Evolutionary conservation across 2,329 filamentous ascomycete species (phyloP), one percentile per base, ranked within the genome.

Genomic region (Venturia pyrina): DNA sequence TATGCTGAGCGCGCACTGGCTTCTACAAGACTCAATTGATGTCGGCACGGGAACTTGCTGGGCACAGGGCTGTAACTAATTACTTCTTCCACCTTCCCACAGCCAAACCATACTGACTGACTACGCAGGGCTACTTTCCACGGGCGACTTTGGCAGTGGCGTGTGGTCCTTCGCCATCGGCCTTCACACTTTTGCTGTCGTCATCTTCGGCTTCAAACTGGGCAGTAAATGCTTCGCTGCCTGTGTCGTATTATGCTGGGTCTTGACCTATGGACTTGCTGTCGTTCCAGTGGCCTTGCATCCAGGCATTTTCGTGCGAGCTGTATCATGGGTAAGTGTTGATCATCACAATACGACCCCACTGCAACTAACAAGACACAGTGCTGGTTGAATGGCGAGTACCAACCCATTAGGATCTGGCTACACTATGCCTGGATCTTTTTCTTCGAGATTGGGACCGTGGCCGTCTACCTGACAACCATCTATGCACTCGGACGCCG

Each of bases 361-460:
- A 65, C 37, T 43, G 28, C 19, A 21, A 24, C 53, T 66, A 40
- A 8, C 40, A 64, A 68, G 67, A 65, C 32, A 34, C 62, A 78
- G 85, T 89, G 87, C 73, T 89, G 87, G 87, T 82, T 89, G 66
- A 84, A 84, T 66, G 75, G 78, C 3, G 75, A 80, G 19, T 84
- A 83, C 69, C 78, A 81, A 53, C 72, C 76, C 1, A 78, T 87
- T 8, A 84, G 87, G 53, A 77, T 89, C 0, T 80, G 81, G 68
- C 80, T 85, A 0, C 87, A 89, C 70, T 89, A 89, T 68, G 75
- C 88, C 41, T 89, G 84, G 83, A 86, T 89, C 65, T 88, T 84
- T 70, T 72, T 82, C 32, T 78, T 80, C 65, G 78, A 84, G 69
- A 81, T 83, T 69, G 78, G 80, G 17, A 82, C 80, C 28, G 74